Conservation (phyloP, 768 basidiomycete species). For the Serendipita vermifera region DNA sequence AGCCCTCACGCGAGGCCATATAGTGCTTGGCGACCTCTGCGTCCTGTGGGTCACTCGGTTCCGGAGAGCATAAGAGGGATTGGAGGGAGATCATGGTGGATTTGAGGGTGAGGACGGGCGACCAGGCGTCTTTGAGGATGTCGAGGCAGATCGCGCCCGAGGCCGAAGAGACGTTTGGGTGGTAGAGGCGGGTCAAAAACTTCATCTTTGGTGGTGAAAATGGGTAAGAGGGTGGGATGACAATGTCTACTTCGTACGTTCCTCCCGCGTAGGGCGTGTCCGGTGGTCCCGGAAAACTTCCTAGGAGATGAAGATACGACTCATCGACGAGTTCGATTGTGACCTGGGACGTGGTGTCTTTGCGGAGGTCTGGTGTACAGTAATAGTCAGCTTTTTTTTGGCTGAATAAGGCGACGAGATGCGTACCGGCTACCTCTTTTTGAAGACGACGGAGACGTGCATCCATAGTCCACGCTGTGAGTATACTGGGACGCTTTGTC, state of each 20-base stretch:
- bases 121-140: constrained; percentile 74
- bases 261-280: constrained; percentile 92
- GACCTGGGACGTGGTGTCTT: constrained; percentile 82
- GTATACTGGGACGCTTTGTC: too few relatives aligned
- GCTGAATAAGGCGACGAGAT: neutral
- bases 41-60: constrained; percentile 94
- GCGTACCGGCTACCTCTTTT: constrained; percentile 76
- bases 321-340: constrained; percentile 77
- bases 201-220: constrained; percentile 98
- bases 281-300: constrained; percentile 82
- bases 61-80: constrained; percentile 82
- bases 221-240: constrained; percentile 82
- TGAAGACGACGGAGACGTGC: constrained; percentile 81
- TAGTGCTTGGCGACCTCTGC: constrained; percentile 98
- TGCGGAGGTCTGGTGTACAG: constrained; percentile 68
- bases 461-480: constrained; percentile 54
- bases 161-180: constrained; percentile 89
- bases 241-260: constrained; percentile 83
- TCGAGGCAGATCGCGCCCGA: constrained; percentile 52
- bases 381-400: neutral
- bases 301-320: constrained; percentile 82
- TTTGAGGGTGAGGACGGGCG: constrained; percentile 88
- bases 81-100: constrained; percentile 92
- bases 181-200: constrained; percentile 88
- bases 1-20: constrained; percentile 72